phyloP scores from a whole-genome alignment of 208 protist species.

The Wallacemonas rigidus region DNA sequence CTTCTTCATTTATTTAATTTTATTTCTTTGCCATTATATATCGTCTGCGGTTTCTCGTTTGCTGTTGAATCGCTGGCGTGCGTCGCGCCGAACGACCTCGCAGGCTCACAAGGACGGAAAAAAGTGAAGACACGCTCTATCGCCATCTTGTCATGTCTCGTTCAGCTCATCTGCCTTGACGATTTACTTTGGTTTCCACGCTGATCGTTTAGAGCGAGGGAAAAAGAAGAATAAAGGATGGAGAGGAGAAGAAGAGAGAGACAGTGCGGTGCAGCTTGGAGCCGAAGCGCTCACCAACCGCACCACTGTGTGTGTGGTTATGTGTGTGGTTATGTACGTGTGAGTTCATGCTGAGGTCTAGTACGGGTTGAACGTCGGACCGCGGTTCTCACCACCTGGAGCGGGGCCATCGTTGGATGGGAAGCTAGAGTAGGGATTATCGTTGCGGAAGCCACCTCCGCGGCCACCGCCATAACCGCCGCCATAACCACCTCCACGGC shows the following conservation, averaged over 20 bases:
- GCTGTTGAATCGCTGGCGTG: too few species aligned
- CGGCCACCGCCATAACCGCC: slow-evolving; percentile 18
- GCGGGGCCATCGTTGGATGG: slow-evolving; percentile 9
- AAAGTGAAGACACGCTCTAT: too few species aligned
- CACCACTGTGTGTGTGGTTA: too few species aligned
- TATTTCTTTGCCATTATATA: too few species aligned
- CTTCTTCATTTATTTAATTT: too few species aligned
- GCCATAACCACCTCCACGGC: slow-evolving; percentile 18
- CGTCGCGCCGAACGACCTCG: too few species aligned
- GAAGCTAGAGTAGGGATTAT: slow-evolving; percentile 12
- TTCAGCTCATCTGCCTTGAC: too few species aligned
- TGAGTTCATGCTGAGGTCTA: background rate
- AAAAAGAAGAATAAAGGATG: slow-evolving; percentile 13
- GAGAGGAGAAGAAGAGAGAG: slow-evolving; percentile 9
- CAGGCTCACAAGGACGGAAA: too few species aligned
- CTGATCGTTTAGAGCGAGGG: slow-evolving; percentile 3
- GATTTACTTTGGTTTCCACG: too few species aligned
- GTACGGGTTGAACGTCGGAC: slow-evolving; percentile 23
- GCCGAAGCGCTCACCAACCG: too few species aligned
- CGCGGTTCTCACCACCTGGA: background rate
- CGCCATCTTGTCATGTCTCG: too few species aligned
- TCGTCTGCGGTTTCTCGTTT: too few species aligned
- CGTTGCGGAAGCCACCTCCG: slow-evolving; percentile 10
- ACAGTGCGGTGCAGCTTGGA: background rate
- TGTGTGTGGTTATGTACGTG: background rate